Evolutionary conservation across 164 flowering plant genomes (phyloP).

Genomic region (Berberis thunbergii): DNA sequence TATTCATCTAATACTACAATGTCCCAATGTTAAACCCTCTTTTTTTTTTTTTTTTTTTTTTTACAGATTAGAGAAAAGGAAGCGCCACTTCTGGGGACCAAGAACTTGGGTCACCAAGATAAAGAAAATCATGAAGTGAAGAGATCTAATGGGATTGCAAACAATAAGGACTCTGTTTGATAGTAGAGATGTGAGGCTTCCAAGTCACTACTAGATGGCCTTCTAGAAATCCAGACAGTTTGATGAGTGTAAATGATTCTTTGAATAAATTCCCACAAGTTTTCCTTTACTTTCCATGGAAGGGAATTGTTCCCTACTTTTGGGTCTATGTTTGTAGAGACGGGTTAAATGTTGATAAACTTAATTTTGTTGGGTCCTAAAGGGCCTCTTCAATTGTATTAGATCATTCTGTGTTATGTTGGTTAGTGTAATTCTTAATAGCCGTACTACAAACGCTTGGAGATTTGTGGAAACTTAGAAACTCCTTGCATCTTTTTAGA

Average conservation of each 20-base stretch:
- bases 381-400: too few species aligned
- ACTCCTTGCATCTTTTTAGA: too few species aligned
- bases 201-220: background rate
- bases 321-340: background rate
- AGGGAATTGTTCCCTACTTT: background rate
- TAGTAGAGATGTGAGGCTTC: background rate
- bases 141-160: conserved; percentile 23
- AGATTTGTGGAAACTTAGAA: too few species aligned
- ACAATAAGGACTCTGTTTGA: conserved; percentile 43
- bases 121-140: conserved; percentile 40
- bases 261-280: conserved; percentile 15
- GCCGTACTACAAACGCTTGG: too few species aligned
- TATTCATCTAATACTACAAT: background rate
- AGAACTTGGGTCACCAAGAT: conserved; percentile 34
- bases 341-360: background rate
- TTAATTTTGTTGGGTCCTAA: too few species aligned
- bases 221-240: conserved; percentile 7
- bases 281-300: too few species aligned
- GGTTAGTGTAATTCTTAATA: too few species aligned
- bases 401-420: too few species aligned
- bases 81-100: conserved; percentile 31
- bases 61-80: conserved; percentile 55
- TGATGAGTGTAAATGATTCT: conserved; percentile 43
- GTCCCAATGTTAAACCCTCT: background rate
- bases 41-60: background rate